Percentiles rank a stretch among this genome's conserved stretches.
These are phyloP conservation scores for Paxillus rubicundulus DNA, from an alignment of 768 basidiomycete genomes.

Conservation along the genomic window DNA sequence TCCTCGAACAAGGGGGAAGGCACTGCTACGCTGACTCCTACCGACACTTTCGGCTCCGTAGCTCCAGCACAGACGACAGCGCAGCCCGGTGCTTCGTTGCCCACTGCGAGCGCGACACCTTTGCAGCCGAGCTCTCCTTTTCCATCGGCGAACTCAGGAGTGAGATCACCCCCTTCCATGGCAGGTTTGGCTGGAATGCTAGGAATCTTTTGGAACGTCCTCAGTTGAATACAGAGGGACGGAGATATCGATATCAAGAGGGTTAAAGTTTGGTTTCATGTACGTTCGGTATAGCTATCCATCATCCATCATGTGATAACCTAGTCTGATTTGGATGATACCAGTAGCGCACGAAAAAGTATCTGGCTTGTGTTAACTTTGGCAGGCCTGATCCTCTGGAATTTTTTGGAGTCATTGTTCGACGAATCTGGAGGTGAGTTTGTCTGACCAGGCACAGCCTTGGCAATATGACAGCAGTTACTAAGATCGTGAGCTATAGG, in stretches of 20 bases:
- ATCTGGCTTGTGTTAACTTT: neutral
- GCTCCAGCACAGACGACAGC: neutral
- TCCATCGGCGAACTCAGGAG: slow-evolving; percentile 1
- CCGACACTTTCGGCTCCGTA: neutral
- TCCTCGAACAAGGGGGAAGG: slow-evolving; percentile 11
- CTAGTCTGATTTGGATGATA: neutral
- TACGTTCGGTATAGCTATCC: neutral
- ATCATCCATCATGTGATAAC: slow-evolving; percentile 1
- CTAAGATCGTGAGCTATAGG: neutral
- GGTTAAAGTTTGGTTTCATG: neutral
- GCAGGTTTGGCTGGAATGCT: neutral
- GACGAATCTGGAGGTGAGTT: slow-evolving; percentile 12
- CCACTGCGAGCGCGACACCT: neutral
- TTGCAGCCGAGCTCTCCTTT: neutral
- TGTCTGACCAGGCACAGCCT: slow-evolving; percentile 1
- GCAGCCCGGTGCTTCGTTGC: slow-evolving; percentile 2
- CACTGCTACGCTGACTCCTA: slow-evolving; percentile 2
- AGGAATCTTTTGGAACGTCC: slow-evolving; percentile 1
- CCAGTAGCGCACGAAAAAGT: slow-evolving; percentile 9
- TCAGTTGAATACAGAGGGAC: neutral
- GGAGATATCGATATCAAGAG: neutral
- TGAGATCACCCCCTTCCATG: neutral
- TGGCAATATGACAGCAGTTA: neutral
- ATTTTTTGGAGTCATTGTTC: slow-evolving; percentile 12
- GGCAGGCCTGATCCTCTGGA: slow-evolving; percentile 2